Conservation (phyloP, 2,329 filamentous ascomycete species). For the Pseudocercospora cruenta region DNA sequence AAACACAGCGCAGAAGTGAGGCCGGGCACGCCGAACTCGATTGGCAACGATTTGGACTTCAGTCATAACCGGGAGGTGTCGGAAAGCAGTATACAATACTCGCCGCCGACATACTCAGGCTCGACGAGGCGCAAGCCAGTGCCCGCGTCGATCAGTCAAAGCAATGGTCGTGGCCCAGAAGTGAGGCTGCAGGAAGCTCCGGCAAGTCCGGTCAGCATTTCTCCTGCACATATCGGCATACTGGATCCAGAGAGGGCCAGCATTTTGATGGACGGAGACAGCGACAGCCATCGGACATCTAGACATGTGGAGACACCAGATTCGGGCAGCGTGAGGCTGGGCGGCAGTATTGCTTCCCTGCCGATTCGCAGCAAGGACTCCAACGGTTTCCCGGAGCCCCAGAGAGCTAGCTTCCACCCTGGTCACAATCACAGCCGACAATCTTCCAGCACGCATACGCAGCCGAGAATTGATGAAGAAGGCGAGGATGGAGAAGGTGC, state of each 20-base stretch:
- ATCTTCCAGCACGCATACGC: conserved; percentile 25
- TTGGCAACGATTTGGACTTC: conserved; percentile 14
- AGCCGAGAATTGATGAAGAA: conserved; percentile 35
- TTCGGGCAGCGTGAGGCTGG: conserved; percentile 19
- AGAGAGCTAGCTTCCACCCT: conserved; percentile 7
- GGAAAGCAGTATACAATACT: conserved; percentile 23
- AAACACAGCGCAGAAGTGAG: conserved; percentile 1
- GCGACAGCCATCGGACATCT: conserved; percentile 24
- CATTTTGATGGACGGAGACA: conserved; percentile 26
- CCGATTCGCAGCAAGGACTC: conserved; percentile 26
- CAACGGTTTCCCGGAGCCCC: conserved; percentile 19
- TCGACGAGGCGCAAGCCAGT: conserved; percentile 22
- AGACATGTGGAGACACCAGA: conserved; percentile 31
- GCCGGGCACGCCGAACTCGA: conserved; percentile 21
- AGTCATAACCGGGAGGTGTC: conserved; percentile 22
- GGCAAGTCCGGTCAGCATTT: conserved; percentile 40
- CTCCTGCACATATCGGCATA: conserved; percentile 34
- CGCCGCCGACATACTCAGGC: conserved; percentile 16
- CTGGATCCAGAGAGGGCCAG: conserved; percentile 36
- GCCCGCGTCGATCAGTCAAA: conserved; percentile 7
- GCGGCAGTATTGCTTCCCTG: conserved; percentile 25
- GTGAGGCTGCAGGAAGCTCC: conserved; percentile 39
- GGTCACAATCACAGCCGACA: conserved; percentile 23
- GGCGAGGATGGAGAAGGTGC: conserved; percentile 26
- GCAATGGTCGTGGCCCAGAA: conserved; percentile 25